Base-by-base conservation (phyloP, 2,329 filamentous ascomycete species). In the Akanthomyces uredinophilus region DNA sequence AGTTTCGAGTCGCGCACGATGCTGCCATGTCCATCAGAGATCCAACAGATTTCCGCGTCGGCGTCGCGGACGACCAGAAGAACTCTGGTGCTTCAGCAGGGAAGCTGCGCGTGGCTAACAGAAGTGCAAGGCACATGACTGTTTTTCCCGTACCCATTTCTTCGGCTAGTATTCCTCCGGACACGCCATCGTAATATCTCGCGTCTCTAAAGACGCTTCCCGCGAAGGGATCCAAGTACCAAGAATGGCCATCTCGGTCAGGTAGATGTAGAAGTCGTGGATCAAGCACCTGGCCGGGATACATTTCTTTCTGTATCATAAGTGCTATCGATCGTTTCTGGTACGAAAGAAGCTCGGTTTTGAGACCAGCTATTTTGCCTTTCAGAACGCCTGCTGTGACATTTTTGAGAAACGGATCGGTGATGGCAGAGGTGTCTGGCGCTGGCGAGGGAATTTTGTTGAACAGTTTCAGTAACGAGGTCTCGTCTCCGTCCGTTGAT, bases 121-220 rank as follows among this genome's bases (percentile, higher is more conserved):
- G 87, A 2, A 92, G 76, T 7, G 88, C 81, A 20, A 98, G 76
- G 65, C 90, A 94, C 13, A 97, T 96, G 29, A 97, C 75, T 0
- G 94, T 97, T 77, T 97, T 98, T 0, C 94, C 93, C 0, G 83
- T 77, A 6, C 88, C 89, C 90, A 93, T 93, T 65, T 90, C 88
- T 70, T 95, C 91, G 0, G 90, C 89, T 16, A 92, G 76, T 16
- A 94, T 89, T 3, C 92, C 94, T 39, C 93, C 92, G 63, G 83
- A 81, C 5, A 87, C 83, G 29, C 86, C 82, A 50, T 95, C 91
- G 67, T 94, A 96, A 63, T 84, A 83, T 2, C 83, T 81, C 13
- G 90, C 87, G n/a, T 89, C 83, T 41, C 79, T 79, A 0, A 90
- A 71, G 53, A 92, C 82, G 0, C 79, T 78, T 0, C 85, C 84